Evolutionary conservation across 345 rosid genomes (phyloP).

Genomic region (Excoecaria agallocha): DNA sequence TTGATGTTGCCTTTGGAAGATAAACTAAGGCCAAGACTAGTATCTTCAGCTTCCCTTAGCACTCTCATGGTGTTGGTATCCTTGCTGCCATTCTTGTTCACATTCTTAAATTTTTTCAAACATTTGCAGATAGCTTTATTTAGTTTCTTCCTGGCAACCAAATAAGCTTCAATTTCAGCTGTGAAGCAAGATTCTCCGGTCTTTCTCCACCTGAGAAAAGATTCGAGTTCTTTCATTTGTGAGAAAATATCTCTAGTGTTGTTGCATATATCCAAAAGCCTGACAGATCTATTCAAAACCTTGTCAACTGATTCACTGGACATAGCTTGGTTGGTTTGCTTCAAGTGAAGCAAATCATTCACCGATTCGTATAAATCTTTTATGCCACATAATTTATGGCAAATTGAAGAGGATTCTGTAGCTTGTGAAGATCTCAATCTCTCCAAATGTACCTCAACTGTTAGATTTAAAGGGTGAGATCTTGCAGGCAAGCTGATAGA

Average conservation of each 20-base stretch:
- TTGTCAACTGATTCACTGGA: neutral
- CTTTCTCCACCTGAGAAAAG: slow-evolving; percentile 10
- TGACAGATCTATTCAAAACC: slow-evolving; percentile 5
- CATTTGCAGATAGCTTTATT: neutral
- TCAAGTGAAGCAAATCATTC: neutral
- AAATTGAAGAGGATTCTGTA: too few species aligned
- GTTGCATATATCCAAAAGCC: slow-evolving; percentile 9
- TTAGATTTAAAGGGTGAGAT: slow-evolving; percentile 28
- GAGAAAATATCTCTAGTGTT: slow-evolving; percentile 11
- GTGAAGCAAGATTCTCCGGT: slow-evolving; percentile 3
- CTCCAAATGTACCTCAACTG: slow-evolving; percentile 30
- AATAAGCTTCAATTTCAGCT: slow-evolving; percentile 5
- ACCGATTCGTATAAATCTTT: neutral
- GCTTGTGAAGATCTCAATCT: slow-evolving; percentile 22
- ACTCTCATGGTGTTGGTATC: neutral
- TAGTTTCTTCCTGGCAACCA: slow-evolving; percentile 6
- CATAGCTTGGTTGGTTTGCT: neutral
- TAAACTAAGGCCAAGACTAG: neutral
- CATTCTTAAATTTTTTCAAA: neutral
- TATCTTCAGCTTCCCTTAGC: slow-evolving; percentile 4
- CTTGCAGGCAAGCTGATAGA: slow-evolving; percentile 38
- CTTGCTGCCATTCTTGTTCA: neutral
- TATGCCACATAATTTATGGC: neutral
- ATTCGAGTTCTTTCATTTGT: slow-evolving; percentile 11
- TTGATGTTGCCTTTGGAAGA: neutral